Evolutionary conservation across 805 yeast species (phyloP), one percentile per base, ranked within the genome.

Genomic region (Phaffomyces antillensis): DNA sequence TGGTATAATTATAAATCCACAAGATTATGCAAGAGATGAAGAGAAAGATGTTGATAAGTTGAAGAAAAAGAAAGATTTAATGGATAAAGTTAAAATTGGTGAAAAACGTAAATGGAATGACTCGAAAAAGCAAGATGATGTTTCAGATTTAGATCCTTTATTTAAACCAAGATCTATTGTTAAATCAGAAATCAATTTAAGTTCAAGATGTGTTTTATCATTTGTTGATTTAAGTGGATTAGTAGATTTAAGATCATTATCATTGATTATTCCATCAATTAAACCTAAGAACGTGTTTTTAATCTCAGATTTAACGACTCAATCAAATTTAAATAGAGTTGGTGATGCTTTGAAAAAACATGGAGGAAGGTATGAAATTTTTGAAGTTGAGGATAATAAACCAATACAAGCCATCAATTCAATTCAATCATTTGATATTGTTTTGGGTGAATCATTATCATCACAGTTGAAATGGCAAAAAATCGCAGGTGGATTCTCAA

Each of bases 181-280:
- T 5, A 44, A 54, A 9, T 52, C 58, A 3, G 57, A 57, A 3
- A 40, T 56, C 4, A 55, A 67, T n/a, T 61, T 83, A 12, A 66
- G 66, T 6, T 67, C 87, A 5, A 68, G 81, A 47, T 89, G 96
- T 63, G 83, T 81, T 1, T 63, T 90, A 8, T 75, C 86, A 3
- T 88, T 70, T 58, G 76, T 91, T 45, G 97, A 91, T 59, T 69
- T 90, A 39, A 77, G 89, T 15, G 96, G 96, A 18, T 64, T 84
- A 17, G 91, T 87, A 0, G 97, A 93, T 59, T 68, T 82, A 50
- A 73, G 96, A 50, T 91, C 99, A 0, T 65, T 87, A 45, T 73
- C 81, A 39, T 78, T 86, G 62, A 85, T 90, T 44, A 71, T 88
- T 37, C 86, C 93, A 20, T 73, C 83, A 3, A 65, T 93, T 43